A percentile compares a stretch with the other conserved stretches of the same genome.
Evolutionary conservation across 78 protist species (phyloP).

Genomic region (Speleostelium caveatum): DNA sequence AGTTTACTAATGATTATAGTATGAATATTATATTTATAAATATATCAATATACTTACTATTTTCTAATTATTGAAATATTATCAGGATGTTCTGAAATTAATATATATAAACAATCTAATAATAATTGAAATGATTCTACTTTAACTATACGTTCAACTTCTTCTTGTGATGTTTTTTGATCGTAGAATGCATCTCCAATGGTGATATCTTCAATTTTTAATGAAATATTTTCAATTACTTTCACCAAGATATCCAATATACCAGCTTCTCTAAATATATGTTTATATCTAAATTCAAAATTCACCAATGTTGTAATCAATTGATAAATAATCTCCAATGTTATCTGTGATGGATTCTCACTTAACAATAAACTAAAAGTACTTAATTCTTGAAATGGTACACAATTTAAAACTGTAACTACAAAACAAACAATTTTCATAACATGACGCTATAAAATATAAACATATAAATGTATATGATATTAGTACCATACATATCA

Average conservation of each 20-base stretch:
- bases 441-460: constrained; percentile 24
- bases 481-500: not conserved
- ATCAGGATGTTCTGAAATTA: constrained; percentile 69
- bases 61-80: constrained; percentile 48
- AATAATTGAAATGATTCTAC: constrained; percentile 42
- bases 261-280: constrained; percentile 73
- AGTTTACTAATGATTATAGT: not conserved
- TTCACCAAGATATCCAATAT: constrained; percentile 57
- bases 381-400: constrained; percentile 79
- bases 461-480: not conserved
- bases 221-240: constrained; percentile 30
- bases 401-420: constrained; percentile 73
- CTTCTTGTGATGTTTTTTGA: constrained; percentile 15
- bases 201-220: not conserved
- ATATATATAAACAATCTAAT: constrained; percentile 48
- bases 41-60: constrained; percentile 15
- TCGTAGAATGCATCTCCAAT: not conserved
- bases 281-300: constrained; percentile 71
- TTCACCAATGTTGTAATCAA: constrained; percentile 59
- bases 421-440: constrained; percentile 77
- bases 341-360: constrained; percentile 59
- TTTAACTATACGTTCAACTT: not conserved
- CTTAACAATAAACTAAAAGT: constrained; percentile 48
- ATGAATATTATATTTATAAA: not conserved
- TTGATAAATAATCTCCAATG: constrained; percentile 67